phyloP scores from a whole-genome alignment of 1,284 basidiomycete genomes.

The Fistulinella cinereoalba region DNA sequence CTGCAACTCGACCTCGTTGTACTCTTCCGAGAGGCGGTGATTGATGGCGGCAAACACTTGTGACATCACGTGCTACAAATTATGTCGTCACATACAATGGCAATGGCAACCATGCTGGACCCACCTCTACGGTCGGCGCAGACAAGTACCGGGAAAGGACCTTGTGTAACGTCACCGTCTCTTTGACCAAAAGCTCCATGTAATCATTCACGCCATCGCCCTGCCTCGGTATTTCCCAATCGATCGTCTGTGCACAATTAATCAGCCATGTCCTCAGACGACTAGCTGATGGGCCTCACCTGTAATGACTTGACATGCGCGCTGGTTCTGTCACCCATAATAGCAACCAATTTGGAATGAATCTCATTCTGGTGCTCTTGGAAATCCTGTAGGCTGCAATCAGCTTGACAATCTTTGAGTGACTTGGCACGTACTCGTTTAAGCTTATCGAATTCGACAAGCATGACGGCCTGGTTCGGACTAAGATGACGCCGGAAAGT shows the following conservation, averaged over 20 bases:
- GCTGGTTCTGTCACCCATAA: slow-evolving; percentile 94
- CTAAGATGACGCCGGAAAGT: slow-evolving; percentile 90
- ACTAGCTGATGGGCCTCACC: slow-evolving; percentile 41
- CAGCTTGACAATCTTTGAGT: slow-evolving; percentile 8
- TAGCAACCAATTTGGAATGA: slow-evolving; percentile 94
- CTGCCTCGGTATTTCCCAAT: slow-evolving; percentile 67
- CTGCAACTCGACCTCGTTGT: slow-evolving; percentile 75
- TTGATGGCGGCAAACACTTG: slow-evolving; percentile 93
- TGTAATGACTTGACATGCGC: slow-evolving; percentile 82
- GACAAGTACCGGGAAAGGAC: slow-evolving; percentile 91
- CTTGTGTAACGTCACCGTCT: slow-evolving; percentile 95
- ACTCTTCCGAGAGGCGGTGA: slow-evolving; percentile 83
- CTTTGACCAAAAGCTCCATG: slow-evolving; percentile 90
- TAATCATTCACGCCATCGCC: slow-evolving; percentile 71
- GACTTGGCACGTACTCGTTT: slow-evolving; percentile 66
- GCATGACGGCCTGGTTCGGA: slow-evolving; percentile 92
- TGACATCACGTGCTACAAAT: slow-evolving; percentile 77
- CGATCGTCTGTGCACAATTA: slow-evolving; percentile 51
- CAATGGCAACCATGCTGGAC: slow-evolving; percentile 6
- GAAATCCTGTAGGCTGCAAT: slow-evolving; percentile 67
- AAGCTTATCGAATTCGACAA: slow-evolving; percentile 97
- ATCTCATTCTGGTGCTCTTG: slow-evolving; percentile 99
- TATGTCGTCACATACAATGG: slow-evolving; percentile 3
- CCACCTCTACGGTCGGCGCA: slow-evolving; percentile 73
- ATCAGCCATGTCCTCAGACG: slow-evolving; percentile 2